These are phyloP conservation scores for Hymenotorrendiella dingleyae DNA, from an alignment of 2,329 filamentous ascomycete species.

Conservation along the genomic window DNA sequence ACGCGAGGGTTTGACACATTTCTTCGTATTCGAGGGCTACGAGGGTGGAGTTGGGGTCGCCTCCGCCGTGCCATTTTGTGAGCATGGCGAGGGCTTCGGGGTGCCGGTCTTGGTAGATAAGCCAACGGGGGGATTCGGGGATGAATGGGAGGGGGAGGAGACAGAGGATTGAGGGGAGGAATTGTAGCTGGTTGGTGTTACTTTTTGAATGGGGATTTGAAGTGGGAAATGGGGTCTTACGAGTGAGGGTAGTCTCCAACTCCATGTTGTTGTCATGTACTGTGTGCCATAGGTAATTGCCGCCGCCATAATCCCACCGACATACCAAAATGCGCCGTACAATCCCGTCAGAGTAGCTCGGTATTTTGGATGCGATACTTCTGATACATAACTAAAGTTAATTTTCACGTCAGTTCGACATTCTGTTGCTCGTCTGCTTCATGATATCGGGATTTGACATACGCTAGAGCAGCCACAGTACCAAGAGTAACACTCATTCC, in stretches of 20 bases:
- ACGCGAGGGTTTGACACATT: background rate
- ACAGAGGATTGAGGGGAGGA: constrained; percentile 16
- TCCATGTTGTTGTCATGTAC: constrained; percentile 34
- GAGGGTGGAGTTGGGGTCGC: constrained; percentile 39
- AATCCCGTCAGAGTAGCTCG: constrained; percentile 45
- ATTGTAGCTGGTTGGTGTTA: no score
- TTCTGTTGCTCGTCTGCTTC: no score
- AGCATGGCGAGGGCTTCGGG: constrained; percentile 52
- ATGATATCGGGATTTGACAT: no score
- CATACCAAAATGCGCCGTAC: constrained; percentile 48
- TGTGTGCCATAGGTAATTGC: constrained; percentile 40
- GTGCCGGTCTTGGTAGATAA: constrained; percentile 49
- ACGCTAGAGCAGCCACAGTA: constrained; percentile 32
- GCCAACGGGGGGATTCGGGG: constrained; percentile 51
- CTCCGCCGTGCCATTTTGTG: constrained; percentile 44
- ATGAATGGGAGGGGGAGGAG: constrained; percentile 32
- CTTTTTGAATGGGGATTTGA: no score
- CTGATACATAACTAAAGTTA: no score
- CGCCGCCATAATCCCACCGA: constrained; percentile 39
- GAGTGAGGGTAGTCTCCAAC: constrained; percentile 36
- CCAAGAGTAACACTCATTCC: constrained; percentile 38
- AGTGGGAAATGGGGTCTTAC: no score
- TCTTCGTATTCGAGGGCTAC: background rate
- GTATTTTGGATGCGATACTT: constrained; percentile 48
- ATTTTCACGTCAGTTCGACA: no score